Evolutionary conservation across 1,284 basidiomycete species (phyloP).

Genomic region (Anthracocystis walkeri): DNA sequence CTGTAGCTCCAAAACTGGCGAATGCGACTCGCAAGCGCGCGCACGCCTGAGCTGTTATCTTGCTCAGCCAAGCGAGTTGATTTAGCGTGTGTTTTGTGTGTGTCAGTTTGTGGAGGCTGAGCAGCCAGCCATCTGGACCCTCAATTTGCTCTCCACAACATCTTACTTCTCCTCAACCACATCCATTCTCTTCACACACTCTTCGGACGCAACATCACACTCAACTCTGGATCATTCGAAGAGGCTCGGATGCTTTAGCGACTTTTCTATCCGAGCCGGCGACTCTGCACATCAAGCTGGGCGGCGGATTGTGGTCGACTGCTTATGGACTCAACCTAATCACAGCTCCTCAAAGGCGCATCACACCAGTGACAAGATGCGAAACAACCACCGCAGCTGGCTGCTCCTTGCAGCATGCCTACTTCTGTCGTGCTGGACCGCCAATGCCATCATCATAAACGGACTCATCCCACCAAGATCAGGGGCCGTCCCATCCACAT

Average conservation of each 20-base stretch:
- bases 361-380: constrained; percentile 6
- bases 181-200: neutral
- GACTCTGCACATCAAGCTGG: neutral
- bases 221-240: too few species aligned
- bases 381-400: constrained; percentile 4
- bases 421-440: constrained; percentile 13
- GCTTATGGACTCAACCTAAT: constrained; percentile 10
- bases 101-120: constrained; percentile 3
- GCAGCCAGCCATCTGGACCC: neutral
- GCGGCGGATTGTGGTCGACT: neutral
- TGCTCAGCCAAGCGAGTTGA: constrained; percentile 4
- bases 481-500: neutral
- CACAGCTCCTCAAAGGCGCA: constrained; percentile 8
- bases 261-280: neutral
- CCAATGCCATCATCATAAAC: constrained; percentile 18
- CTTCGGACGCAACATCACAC: too few species aligned
- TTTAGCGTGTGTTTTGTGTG: neutral
- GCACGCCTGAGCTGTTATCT: neutral
- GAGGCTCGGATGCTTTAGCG: neutral
- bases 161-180: neutral
- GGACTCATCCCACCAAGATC: constrained; percentile 27
- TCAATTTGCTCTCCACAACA: neutral
- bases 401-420: constrained; percentile 13
- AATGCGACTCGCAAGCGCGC: neutral
- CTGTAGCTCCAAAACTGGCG: too few species aligned